Evolutionary conservation across 1,139 yeast species (phyloP).

Genomic region (Suhomyces anneliseae): DNA sequence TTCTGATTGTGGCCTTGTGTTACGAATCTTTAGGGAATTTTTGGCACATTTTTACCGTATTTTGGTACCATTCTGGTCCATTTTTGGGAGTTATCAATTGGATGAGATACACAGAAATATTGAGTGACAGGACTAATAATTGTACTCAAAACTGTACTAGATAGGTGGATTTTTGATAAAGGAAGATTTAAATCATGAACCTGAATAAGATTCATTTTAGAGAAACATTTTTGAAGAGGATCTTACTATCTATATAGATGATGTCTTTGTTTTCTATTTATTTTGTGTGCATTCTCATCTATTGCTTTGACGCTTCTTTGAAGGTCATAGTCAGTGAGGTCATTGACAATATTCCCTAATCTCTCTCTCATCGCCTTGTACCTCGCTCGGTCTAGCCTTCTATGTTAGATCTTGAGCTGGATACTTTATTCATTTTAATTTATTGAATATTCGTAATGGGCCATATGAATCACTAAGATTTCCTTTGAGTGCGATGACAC

Average conservation of each 20-base stretch:
- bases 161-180: too few relatives aligned
- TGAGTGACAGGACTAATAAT: too few relatives aligned
- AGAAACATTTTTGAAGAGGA: too few relatives aligned
- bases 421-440: constrained; percentile 23
- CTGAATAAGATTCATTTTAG: too few relatives aligned
- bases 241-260: too few relatives aligned
- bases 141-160: too few relatives aligned
- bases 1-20: constrained; percentile 53
- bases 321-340: constrained; percentile 31
- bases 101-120: neutral
- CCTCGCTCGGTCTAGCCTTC: constrained; percentile 62
- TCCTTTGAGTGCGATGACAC: constrained; percentile 77
- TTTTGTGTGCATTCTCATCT: neutral
- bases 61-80: neutral
- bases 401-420: constrained; percentile 55
- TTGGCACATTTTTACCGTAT: constrained; percentile 46
- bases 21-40: constrained; percentile 65
- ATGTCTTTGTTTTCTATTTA: neutral
- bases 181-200: too few relatives aligned
- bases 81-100: constrained; percentile 3
- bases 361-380: constrained; percentile 47
- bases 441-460: constrained; percentile 46
- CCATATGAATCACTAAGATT: constrained; percentile 51
- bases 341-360: constrained; percentile 18
- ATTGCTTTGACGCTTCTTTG: constrained; percentile 33